phyloP scores from a whole-genome alignment of 2,329 filamentous ascomycete species.

The Trichoderma aggressivum region DNA sequence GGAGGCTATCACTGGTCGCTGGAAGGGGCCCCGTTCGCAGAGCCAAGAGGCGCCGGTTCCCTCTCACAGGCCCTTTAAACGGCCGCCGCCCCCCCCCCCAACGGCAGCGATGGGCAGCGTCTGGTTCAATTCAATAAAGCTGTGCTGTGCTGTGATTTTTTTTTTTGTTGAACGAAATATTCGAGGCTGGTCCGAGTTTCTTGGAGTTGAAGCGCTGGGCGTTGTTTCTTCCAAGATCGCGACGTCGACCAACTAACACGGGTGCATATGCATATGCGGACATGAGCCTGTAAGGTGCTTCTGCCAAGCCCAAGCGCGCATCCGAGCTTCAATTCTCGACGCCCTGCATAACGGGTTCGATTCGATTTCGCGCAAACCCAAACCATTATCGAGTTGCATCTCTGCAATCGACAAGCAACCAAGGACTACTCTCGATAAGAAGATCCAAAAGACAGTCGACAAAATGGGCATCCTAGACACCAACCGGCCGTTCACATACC shows the following conservation, averaged over 20 bases:
- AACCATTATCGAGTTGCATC: background rate
- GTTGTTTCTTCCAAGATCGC: background rate
- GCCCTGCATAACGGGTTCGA: background rate
- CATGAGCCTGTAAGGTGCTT: constrained; percentile 2
- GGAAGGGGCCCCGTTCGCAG: background rate
- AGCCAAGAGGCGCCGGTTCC: constrained; percentile 6
- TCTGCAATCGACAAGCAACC: background rate
- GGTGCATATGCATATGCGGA: background rate
- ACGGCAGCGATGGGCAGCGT: background rate
- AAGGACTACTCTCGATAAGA: background rate
- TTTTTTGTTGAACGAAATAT: background rate
- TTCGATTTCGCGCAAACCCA: background rate
- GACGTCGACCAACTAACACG: background rate
- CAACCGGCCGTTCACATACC: constrained; percentile 36
- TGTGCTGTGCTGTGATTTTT: background rate
- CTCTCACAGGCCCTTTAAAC: constrained; percentile 1
- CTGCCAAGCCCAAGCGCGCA: background rate
- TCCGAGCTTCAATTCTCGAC: background rate
- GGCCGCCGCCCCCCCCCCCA: background rate
- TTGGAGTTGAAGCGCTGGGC: background rate
- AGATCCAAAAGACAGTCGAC: background rate
- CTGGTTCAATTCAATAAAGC: background rate
- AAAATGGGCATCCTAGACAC: constrained; percentile 10
- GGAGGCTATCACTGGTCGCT: background rate
- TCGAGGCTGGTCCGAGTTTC: background rate